These are phyloP conservation scores for Apiospora aurea DNA, from an alignment of 2,329 filamentous ascomycete species.

Conservation along the genomic window DNA sequence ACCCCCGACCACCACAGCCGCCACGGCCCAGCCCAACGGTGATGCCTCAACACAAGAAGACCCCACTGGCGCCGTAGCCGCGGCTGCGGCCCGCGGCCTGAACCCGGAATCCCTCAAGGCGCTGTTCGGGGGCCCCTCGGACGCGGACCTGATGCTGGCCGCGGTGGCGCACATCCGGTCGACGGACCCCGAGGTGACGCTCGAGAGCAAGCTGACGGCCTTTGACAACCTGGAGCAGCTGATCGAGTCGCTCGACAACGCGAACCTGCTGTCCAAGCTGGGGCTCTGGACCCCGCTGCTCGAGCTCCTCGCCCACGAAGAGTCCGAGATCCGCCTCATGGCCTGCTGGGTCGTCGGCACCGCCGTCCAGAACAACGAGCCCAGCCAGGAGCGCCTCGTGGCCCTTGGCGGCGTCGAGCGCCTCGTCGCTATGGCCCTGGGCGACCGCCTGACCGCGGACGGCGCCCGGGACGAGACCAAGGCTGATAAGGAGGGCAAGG, in stretches of 20 bases:
- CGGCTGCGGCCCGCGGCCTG: conserved; percentile 39
- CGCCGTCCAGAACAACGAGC: conserved; percentile 94
- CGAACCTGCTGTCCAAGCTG: conserved; percentile 86
- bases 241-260: conserved; percentile 93
- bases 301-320: conserved; percentile 69
- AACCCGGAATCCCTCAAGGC: conserved; percentile 75
- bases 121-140: conserved; percentile 83
- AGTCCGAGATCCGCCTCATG: conserved; percentile 78
- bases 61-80: conserved; percentile 39
- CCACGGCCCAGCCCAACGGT: conserved; percentile 13
- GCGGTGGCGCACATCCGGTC: conserved; percentile 80
- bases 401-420: conserved; percentile 71
- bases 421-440: conserved; percentile 68
- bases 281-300: conserved; percentile 85
- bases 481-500: conserved; percentile 60
- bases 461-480: conserved; percentile 28
- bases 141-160: conserved; percentile 90
- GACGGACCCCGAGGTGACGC: conserved; percentile 64
- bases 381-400: conserved; percentile 76
- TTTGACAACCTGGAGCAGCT: conserved; percentile 97
- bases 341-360: conserved; percentile 96
- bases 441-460: conserved; percentile 32
- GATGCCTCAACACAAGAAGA: conserved; percentile 32
- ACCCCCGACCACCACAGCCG: not conserved
- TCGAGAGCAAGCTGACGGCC: conserved; percentile 80